A percentile compares a stretch with the other conserved stretches of the same genome.
phyloP scores from a whole-genome alignment of 83 land plant genomes.

The Larix sibirica region DNA sequence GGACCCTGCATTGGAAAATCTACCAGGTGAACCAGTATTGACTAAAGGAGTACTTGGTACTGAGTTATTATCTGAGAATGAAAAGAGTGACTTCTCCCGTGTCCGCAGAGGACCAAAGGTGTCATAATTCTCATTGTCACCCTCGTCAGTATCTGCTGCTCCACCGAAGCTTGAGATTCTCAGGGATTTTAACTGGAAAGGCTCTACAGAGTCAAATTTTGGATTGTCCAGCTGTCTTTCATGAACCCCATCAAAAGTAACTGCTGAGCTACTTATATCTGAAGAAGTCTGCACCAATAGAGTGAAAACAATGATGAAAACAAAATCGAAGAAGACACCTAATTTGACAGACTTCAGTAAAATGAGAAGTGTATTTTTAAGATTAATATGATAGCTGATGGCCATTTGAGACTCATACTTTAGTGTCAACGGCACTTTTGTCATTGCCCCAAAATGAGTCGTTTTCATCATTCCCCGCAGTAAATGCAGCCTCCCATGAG shows the following conservation, averaged over 20 bases:
- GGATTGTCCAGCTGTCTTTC: background rate
- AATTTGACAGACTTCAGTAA: background rate
- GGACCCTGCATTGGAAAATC: conserved; percentile 29
- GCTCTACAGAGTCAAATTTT: background rate
- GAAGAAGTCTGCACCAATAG: background rate
- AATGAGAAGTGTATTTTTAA: background rate
- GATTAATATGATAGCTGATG: background rate
- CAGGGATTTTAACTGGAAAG: background rate
- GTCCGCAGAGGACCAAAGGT: conserved; percentile 23
- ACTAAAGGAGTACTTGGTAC: conserved; percentile 54
- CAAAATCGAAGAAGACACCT: background rate
- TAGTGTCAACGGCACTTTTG: conserved; percentile 15
- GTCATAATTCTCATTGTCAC: conserved; percentile 19
- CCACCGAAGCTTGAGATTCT: background rate
- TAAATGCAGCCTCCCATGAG: conserved; percentile 53
- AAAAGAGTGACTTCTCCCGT: conserved; percentile 33
- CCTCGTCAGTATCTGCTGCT: conserved; percentile 26
- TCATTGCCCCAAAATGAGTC: conserved; percentile 59
- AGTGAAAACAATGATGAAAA: background rate
- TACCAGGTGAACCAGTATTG: conserved; percentile 34
- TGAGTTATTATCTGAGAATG: conserved; percentile 31
- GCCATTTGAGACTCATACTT: conserved; percentile 30
- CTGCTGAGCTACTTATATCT: background rate
- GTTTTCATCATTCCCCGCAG: conserved; percentile 39
- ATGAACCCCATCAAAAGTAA: conserved; percentile 1